Base-by-base conservation (phyloP, 192 early-diverging fungal genomes). In the Rhizophagus clarus region DNA sequence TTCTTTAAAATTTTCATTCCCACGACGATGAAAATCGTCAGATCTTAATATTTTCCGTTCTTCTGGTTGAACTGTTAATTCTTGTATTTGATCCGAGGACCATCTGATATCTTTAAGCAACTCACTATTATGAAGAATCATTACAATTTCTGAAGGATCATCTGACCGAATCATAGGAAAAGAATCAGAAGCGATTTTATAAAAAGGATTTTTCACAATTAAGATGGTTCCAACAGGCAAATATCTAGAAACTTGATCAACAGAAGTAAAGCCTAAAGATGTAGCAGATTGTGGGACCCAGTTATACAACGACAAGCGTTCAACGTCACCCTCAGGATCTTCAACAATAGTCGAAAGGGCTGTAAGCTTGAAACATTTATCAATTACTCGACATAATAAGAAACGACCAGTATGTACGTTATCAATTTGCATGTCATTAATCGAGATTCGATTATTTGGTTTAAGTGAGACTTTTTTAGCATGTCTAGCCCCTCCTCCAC, bases 1-100 rank as follows among this genome's bases (percentile, higher is more conserved):
- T n/a, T 90, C 80, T 29, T 88, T 83, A 81, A 96, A 96, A 76
- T 90, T 91, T 74, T 90, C 87, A 88, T 96, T 96, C 78, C 95
- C 95, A 11, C 37, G 26, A 24, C 5, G n/a, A 2, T 28, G 62
- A 63, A 63, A 63, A 63, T 63, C 62, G 0, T 63, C 62, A 24
- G 62, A 45, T 45, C 2, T 45, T 12, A 10, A 45, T 45, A 45
- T 12, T 45, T 45, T 45, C 11, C 12, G 42, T 45, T 45, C 42
- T 45, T 45, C 11, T 45, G 11, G 42, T 45, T 45, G 11, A 45
- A 45, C 2, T 40, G 6, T 5, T 40, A 40, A 40, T 40, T 40
- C 37, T 45, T 45, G 42, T 45, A 45, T 12, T 45, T 45, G 28
- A 29, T 32, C 26, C 7, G 64, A 14, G 10, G 3, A 17, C 64